These are phyloP conservation scores for Sophora flavescens DNA, from an alignment of 306 rosid species.

Conservation along the genomic window DNA sequence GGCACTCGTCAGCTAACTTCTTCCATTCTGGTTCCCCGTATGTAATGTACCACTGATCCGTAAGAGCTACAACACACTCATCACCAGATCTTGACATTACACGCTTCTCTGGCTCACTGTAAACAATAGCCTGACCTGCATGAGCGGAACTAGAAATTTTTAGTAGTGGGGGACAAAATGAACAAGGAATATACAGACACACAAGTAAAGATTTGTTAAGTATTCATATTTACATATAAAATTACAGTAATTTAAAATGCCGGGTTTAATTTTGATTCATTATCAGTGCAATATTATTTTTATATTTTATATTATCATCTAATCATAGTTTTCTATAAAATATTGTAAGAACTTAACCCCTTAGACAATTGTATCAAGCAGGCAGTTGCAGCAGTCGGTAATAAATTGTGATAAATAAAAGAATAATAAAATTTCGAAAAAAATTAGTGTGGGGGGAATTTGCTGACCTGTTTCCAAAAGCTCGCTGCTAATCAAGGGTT, in stretches of 20 bases:
- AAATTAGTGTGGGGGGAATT: not conserved
- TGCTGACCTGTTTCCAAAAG: conserved; percentile 72
- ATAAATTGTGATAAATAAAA: not conserved
- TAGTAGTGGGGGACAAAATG: not conserved
- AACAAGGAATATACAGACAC: not conserved
- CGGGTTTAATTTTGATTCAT: too few species aligned
- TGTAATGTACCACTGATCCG: conserved; percentile 95
- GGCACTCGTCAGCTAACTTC: conserved; percentile 81
- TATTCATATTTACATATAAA: too few species aligned
- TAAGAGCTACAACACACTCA: conserved; percentile 94
- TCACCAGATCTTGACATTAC: conserved; percentile 92
- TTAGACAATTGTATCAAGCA: not conserved
- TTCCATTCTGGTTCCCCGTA: conserved; percentile 90
- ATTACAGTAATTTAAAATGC: too few species aligned
- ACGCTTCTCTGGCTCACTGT: conserved; percentile 91
- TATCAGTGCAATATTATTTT: too few species aligned
- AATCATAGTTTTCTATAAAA: too few species aligned
- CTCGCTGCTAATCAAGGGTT: conserved; percentile 80
- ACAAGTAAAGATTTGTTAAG: too few species aligned
- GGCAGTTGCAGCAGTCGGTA: too few species aligned
- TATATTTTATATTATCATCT: too few species aligned
- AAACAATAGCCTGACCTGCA: conserved; percentile 72
- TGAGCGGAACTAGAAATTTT: conserved; percentile 1
- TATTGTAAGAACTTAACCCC: not conserved
- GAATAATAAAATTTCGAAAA: not conserved